Conservation (phyloP, 345 rosid genomes). For the Eutrema yunnanense region DNA sequence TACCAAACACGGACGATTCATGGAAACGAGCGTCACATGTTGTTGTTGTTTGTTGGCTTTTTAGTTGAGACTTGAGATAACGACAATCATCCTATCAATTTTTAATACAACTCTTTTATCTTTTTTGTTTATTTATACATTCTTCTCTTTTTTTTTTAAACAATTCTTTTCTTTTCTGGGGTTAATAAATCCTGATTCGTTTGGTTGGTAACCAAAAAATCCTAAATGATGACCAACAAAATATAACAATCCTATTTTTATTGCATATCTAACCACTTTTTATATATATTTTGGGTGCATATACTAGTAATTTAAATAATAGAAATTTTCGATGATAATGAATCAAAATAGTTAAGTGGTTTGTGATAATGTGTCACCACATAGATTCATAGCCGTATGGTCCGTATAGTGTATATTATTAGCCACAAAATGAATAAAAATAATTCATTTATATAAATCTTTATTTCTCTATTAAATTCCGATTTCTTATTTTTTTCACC, state of each 20-base stretch:
- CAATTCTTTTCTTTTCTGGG: background rate
- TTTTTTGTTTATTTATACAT: background rate
- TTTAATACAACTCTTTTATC: background rate
- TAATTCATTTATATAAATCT: too few species aligned
- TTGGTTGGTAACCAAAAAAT: background rate
- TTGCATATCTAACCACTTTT: background rate
- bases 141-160: background rate
- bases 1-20: constrained; percentile 24
- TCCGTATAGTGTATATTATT: too few species aligned
- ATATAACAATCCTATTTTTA: background rate
- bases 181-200: background rate
- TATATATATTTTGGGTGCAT: background rate
- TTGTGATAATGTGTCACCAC: background rate
- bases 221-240: background rate
- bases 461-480: too few species aligned
- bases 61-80: constrained; percentile 11
- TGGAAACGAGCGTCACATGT: constrained; percentile 27
- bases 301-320: background rate
- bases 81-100: background rate
- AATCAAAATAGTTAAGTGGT: background rate
- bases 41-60: constrained; percentile 16
- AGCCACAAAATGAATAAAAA: too few species aligned
- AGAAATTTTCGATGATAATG: background rate
- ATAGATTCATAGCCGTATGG: too few species aligned
- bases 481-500: too few species aligned